Conservation (phyloP, 2,329 filamentous ascomycete genomes). For the Ophiosphaerella herpotricha region DNA sequence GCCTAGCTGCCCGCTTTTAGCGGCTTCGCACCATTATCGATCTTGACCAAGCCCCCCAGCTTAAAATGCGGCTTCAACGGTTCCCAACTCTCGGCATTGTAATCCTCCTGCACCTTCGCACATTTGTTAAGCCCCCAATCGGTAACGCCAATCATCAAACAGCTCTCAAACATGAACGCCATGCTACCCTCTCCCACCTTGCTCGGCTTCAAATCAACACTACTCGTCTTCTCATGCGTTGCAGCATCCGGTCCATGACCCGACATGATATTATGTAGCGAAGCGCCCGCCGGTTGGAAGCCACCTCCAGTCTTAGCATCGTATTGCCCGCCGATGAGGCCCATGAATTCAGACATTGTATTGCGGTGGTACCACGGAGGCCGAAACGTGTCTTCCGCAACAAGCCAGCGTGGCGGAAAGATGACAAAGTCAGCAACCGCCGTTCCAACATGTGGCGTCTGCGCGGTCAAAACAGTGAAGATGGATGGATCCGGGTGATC, state of each 20-base stretch:
- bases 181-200: conserved; percentile 69
- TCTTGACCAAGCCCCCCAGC: conserved; percentile 30
- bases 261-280: conserved; percentile 75
- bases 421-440: conserved; percentile 72
- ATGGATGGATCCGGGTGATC: conserved; percentile 71
- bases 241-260: conserved; percentile 68
- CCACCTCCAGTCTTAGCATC: conserved; percentile 63
- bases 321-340: conserved; percentile 65
- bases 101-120: conserved; percentile 71
- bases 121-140: conserved; percentile 74
- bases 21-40: conserved; percentile 28
- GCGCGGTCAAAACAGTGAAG: conserved; percentile 69
- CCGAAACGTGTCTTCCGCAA: conserved; percentile 70
- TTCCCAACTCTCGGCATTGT: conserved; percentile 82
- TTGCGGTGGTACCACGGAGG: conserved; percentile 75
- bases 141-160: conserved; percentile 71
- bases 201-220: conserved; percentile 58
- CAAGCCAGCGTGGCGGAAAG: conserved; percentile 73
- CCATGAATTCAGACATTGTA: conserved; percentile 72
- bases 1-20: not conserved
- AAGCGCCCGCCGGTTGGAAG: conserved; percentile 66
- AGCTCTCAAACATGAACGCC: conserved; percentile 71
- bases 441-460: conserved; percentile 59
- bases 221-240: conserved; percentile 63
- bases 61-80: conserved; percentile 54